Conservation (phyloP, 257 asterid genomes). For the Jacaranda mimosifolia region DNA sequence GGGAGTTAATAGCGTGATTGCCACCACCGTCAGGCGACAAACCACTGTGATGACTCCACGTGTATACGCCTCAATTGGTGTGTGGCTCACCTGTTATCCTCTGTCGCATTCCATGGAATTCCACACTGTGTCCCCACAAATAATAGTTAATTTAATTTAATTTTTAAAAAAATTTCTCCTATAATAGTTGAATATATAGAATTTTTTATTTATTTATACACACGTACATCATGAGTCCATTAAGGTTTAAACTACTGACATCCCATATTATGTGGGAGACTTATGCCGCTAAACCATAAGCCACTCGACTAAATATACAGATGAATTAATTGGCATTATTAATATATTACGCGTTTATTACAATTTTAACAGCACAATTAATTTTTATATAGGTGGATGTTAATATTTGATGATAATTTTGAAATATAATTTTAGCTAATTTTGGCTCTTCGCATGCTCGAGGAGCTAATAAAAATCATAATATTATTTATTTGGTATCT, state of each 20-base stretch:
- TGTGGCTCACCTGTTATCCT: slow-evolving; percentile 27
- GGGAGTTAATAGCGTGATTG: slow-evolving; percentile 22
- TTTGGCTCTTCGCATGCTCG: not conserved
- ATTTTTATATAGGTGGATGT: not conserved
- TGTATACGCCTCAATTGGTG: slow-evolving; percentile 22
- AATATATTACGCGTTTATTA: not conserved
- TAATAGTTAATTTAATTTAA: no score
- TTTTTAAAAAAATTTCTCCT: not conserved
- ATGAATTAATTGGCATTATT: not conserved
- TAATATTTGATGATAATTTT: not conserved
- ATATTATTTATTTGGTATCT: not conserved
- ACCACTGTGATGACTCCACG: slow-evolving; percentile 28
- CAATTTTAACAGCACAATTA: not conserved
- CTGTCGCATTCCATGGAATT: slow-evolving; percentile 44
- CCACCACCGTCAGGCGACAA: slow-evolving; percentile 44
- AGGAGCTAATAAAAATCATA: not conserved
- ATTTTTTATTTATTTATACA: no score
- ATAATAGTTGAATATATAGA: not conserved
- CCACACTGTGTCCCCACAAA: not conserved
- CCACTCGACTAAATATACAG: no score
- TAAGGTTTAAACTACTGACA: no score
- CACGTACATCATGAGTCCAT: no score
- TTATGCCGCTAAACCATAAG: no score
- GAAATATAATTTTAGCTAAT: not conserved
- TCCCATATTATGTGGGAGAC: no score